Evolutionary conservation across 352 stramenopile species (phyloP).

Genomic region (Globisporangium nunn): DNA sequence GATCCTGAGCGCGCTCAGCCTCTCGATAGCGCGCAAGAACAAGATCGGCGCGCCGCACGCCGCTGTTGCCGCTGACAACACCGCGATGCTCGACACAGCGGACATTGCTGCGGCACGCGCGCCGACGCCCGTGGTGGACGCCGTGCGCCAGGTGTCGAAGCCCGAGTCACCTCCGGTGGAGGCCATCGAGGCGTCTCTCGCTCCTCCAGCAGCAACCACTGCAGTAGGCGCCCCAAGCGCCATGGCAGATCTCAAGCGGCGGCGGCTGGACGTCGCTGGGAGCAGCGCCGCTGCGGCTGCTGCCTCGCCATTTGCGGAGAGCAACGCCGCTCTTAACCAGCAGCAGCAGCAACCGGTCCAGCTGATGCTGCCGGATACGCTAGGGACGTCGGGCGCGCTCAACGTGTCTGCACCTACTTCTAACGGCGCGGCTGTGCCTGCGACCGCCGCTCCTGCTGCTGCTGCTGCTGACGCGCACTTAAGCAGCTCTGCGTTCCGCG

Average conservation of each 20-base stretch:
- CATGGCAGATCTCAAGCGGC: constrained; percentile 4
- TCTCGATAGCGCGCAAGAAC: constrained; percentile 36
- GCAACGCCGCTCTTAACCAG: not conserved
- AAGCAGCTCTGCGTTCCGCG: constrained; percentile 46
- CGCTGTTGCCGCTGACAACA: constrained; percentile 6
- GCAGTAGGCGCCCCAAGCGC: not conserved
- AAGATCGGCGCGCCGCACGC: constrained; percentile 24
- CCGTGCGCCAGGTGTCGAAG: not conserved
- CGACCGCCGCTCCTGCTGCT: too few species aligned
- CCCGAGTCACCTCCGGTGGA: not conserved
- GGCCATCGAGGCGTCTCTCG: not conserved
- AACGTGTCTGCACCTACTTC: too few species aligned
- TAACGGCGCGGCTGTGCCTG: not conserved
- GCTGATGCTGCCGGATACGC: constrained; percentile 1
- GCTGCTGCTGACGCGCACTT: not conserved
- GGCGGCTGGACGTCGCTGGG: constrained; percentile 15
- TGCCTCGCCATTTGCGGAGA: not conserved
- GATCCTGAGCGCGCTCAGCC: constrained; percentile 57
- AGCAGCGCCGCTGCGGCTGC: constrained; percentile 8
- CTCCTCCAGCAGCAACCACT: not conserved
- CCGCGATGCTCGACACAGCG: constrained; percentile 15
- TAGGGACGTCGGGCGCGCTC: not conserved
- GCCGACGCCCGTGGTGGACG: not conserved
- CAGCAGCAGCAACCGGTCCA: not conserved
- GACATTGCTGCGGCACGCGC: not conserved